phyloP scores from a whole-genome alignment of 352 stramenopile genomes.

The Phytophthora brassicae region DNA sequence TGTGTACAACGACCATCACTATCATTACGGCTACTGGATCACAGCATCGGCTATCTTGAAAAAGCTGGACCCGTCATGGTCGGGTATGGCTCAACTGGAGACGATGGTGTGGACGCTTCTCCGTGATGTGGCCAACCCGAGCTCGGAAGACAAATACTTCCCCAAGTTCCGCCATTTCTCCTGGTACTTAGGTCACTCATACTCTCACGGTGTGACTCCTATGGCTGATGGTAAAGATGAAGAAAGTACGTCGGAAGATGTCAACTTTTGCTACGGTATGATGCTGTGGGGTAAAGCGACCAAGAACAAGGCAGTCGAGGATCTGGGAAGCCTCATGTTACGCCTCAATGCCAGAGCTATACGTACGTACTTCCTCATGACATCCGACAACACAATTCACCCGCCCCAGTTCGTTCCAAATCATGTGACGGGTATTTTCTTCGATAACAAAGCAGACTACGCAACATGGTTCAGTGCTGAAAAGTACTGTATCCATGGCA shows the following conservation, averaged over 20 bases:
- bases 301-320: conserved; percentile 56
- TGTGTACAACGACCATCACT: conserved; percentile 87
- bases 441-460: conserved; percentile 81
- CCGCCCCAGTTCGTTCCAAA: conserved; percentile 66
- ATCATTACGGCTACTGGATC: conserved; percentile 85
- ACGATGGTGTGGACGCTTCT: conserved; percentile 67
- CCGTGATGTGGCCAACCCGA: conserved; percentile 75
- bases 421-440: conserved; percentile 79
- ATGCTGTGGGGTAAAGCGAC: conserved; percentile 73
- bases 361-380: conserved; percentile 80
- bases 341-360: conserved; percentile 65
- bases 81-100: conserved; percentile 56
- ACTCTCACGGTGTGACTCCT: conserved; percentile 70
- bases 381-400: conserved; percentile 65
- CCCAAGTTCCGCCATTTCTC: conserved; percentile 79
- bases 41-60: conserved; percentile 65
- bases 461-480: conserved; percentile 79
- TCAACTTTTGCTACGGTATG: conserved; percentile 85
- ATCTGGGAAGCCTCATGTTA: conserved; percentile 75
- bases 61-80: conserved; percentile 66
- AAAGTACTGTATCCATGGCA: conserved; percentile 79
- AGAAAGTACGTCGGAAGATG: conserved; percentile 74
- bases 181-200: conserved; percentile 76
- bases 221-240: conserved; percentile 77
- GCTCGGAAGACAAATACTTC: conserved; percentile 55